These are phyloP conservation scores for Wickerhamiella parazyma DNA, from an alignment of 805 yeast genomes.

Conservation along the genomic window DNA sequence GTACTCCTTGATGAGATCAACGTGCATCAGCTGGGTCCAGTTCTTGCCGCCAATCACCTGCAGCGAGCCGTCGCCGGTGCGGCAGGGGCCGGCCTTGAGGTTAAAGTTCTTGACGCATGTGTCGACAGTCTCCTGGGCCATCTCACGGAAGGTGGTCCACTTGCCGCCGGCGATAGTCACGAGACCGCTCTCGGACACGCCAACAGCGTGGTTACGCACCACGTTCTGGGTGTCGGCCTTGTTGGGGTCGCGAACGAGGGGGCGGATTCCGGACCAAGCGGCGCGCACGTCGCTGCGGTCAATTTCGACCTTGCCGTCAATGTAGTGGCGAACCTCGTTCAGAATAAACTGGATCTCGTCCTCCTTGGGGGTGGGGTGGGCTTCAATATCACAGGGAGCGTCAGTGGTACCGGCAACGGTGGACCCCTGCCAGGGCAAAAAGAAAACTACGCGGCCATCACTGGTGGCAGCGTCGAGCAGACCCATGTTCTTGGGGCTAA, in stretches of 20 bases:
- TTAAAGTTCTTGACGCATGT: slow-evolving; percentile 41
- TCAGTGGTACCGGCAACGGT: slow-evolving; percentile 96
- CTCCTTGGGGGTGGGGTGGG: slow-evolving; percentile 67
- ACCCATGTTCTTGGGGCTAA: slow-evolving; percentile 79
- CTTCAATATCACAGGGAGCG: slow-evolving; percentile 41
- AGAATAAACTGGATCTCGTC: slow-evolving; percentile 79
- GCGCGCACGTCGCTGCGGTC: slow-evolving; percentile 80
- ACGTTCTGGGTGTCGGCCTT: slow-evolving; percentile 63
- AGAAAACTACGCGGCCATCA: slow-evolving; percentile 94
- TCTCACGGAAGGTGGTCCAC: slow-evolving; percentile 96
- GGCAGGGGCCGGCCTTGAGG: slow-evolving; percentile 34
- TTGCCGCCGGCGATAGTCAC: slow-evolving; percentile 92
- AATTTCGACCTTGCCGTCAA: slow-evolving; percentile 62
- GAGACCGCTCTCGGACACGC: slow-evolving; percentile 58
- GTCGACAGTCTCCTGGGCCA: slow-evolving; percentile 90
- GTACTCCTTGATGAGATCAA: slow-evolving; percentile 70
- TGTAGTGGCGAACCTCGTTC: slow-evolving; percentile 76
- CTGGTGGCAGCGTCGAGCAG: slow-evolving; percentile 81
- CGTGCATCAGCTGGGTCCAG: slow-evolving; percentile 58
- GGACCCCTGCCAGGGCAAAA: slow-evolving; percentile 96
- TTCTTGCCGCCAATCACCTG: slow-evolving; percentile 70
- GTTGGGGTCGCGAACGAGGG: slow-evolving; percentile 67
- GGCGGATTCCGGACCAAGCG: slow-evolving; percentile 97
- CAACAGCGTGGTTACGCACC: slow-evolving; percentile 78
- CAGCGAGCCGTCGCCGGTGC: slow-evolving; percentile 33